Conservation (phyloP, 176 grass and related monocot species). For the Alopecurus myosuroides region DNA sequence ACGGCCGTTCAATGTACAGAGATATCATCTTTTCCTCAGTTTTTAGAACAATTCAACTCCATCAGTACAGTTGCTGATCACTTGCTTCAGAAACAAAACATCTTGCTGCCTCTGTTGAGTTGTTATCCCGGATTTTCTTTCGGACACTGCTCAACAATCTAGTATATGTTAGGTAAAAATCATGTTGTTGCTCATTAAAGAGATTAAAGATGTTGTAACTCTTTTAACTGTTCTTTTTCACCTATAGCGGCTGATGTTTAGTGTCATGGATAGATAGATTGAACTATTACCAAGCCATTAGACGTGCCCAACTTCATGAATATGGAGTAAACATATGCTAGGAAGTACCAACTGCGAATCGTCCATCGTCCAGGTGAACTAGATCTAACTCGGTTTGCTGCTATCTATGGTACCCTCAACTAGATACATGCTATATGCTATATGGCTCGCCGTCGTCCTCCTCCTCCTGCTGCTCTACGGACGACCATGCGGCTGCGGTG, state of each 20-base stretch:
- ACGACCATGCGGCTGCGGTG: not conserved
- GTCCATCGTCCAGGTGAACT: not conserved
- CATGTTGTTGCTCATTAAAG: not conserved
- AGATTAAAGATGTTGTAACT: not conserved
- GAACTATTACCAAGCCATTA: not conserved
- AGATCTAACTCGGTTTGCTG: constrained; percentile 49
- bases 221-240: no score
- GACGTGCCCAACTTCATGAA: not conserved
- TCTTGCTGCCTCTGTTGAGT: not conserved
- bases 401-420: no score
- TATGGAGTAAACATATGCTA: not conserved
- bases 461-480: not conserved
- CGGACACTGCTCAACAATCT: not conserved
- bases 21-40: constrained; percentile 8
- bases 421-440: no score
- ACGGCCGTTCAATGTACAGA: not conserved
- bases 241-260: no score
- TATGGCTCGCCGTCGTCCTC: not conserved
- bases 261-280: not conserved
- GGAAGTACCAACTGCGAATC: not conserved
- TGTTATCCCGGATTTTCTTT: not conserved
- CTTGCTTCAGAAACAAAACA: not conserved
- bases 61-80: not conserved
- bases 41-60: not conserved
- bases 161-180: not conserved